Percentiles rank a stretch among this genome's conserved stretches.
phyloP scores from a whole-genome alignment of 805 yeast genomes.

The Blastobotrys chiropterorum region DNA sequence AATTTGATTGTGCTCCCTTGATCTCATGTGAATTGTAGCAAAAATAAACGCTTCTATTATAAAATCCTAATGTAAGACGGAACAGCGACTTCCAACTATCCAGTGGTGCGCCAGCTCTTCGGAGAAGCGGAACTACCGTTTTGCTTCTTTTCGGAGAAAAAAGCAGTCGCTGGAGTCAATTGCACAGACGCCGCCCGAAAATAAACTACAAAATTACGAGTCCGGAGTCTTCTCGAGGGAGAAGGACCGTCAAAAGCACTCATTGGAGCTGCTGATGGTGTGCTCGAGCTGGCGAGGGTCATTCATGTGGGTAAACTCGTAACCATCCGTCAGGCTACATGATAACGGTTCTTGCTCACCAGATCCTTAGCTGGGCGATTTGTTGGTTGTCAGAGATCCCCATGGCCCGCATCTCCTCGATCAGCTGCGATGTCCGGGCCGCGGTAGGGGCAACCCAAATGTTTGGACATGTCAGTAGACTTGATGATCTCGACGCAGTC shows the following conservation, averaged over 20 bases:
- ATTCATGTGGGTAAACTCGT: slow-evolving; percentile 57
- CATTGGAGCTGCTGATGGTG: slow-evolving; percentile 77
- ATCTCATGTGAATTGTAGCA: too few relatives aligned
- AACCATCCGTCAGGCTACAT: slow-evolving; percentile 87
- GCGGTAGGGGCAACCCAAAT: slow-evolving; percentile 91
- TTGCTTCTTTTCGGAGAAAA: neutral
- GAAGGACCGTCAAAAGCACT: slow-evolving; percentile 62
- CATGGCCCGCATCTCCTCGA: slow-evolving; percentile 50
- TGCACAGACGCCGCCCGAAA: too few relatives aligned
- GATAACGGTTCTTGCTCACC: slow-evolving; percentile 63
- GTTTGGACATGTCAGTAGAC: slow-evolving; percentile 59
- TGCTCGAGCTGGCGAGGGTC: slow-evolving; percentile 33
- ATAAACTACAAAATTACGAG: too few relatives aligned
- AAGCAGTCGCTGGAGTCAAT: neutral
- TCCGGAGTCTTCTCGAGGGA: slow-evolving; percentile 1
- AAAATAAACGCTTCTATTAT: too few relatives aligned
- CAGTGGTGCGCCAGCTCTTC: too few relatives aligned
- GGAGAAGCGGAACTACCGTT: too few relatives aligned
- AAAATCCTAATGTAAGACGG: too few relatives aligned
- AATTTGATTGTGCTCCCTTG: too few relatives aligned
- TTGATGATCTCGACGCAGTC: slow-evolving; percentile 68
- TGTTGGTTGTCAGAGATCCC: slow-evolving; percentile 55
- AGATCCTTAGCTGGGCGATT: slow-evolving; percentile 60
- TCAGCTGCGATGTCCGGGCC: slow-evolving; percentile 62
- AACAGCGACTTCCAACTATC: too few relatives aligned